Evolutionary conservation across 1,139 yeast genomes (phyloP), one percentile per base, ranked within the genome.

Genomic region (Blastobotrys arbuscula): DNA sequence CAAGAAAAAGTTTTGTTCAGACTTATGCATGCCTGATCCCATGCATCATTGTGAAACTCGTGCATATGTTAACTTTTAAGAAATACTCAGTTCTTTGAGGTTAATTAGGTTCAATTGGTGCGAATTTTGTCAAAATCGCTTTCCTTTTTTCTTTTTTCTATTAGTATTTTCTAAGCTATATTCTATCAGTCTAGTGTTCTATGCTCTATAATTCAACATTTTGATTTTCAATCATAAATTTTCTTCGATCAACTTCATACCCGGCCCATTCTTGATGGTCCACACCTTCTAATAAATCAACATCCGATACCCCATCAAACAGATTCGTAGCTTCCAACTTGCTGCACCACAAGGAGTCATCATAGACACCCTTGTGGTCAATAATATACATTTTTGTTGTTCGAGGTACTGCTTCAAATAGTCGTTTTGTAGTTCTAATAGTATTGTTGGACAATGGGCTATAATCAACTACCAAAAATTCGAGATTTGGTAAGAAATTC

Each of bases 341-440:
- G 26, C 23, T 9, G 19, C 42, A 42, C 49, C 49, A 47, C 49
- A 42, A 23, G 45, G 49, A 47, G 7, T 45, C 48, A 26, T 45
- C 48, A 23, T 42, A 28, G 13, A 42, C 20, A 13, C 34, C 49
- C 45, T 23, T 42, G 49, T 47, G 49, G 49, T 47, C 49, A 20
- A 47, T 47, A 35, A 47, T 42, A 42, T 47, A 47, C 49, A 47
- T 42, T 35, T 47, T 47, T 23, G 39, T 36, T 13, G 49, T 31
- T 2, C 38, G 28, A 5, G 49, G 49, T 20, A 42, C 42, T 19
- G 43, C 33, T 33, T 42, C 40, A 18, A 47, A 18, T 23, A 47
- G 39, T 16, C 49, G 39, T 39, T 38, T 35, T 13, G 49, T 47
- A 2, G 45, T 33, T 16, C 43, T 33, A 4, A 26, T 18, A 15